Evolutionary conservation across 202 grass and related monocot genomes (phyloP), one percentile per base, ranked within the genome.

Genomic region (Panicum hallii): DNA sequence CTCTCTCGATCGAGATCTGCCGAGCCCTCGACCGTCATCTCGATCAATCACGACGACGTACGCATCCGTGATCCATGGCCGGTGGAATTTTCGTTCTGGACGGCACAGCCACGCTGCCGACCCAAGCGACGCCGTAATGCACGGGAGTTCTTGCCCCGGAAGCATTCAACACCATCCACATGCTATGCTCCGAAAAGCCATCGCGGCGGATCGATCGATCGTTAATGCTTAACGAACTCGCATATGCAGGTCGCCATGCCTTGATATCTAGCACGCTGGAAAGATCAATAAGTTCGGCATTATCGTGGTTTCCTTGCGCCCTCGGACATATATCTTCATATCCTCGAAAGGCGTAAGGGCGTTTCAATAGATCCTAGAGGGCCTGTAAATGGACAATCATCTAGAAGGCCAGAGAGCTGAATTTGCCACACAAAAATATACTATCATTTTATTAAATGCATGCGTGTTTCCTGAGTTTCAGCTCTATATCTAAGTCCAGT

Each of bases 81-180:
- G 67, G 52, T 36, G 20, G 20, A 69, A 42, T 79, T 74, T 62
- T 30, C 65, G 70, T 78, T 79, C 79, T 79, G 85, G 83, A 86
- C 78, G 88, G 74, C 83, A 86, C 58, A 79, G 77, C 50, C 83
- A 83, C 38, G 43, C 74, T n/a, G 79, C 74, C 68, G 66, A 7
- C 84, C 58, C 13, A 67, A 36, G 79, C 69, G 67, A 63, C 50
- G 34, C 14, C 4, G 11, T 46, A 43, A 41, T 72, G 78, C 65
- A 19, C 6, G 22, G 17, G 67, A 14, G 68, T 82, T 53, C 71
- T 77, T 82, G 57, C 38, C 50, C 57, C 23, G 0, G 70, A 89
- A 85, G 83, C 78, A 85, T 89, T 45, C 34, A 47, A 63, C 11
- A 34, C 50, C 13, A 26, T 45, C 44, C 65, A 46, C 56, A 13